Conservation (phyloP, 345 rosid genomes). For the Laguncularia racemosa region DNA sequence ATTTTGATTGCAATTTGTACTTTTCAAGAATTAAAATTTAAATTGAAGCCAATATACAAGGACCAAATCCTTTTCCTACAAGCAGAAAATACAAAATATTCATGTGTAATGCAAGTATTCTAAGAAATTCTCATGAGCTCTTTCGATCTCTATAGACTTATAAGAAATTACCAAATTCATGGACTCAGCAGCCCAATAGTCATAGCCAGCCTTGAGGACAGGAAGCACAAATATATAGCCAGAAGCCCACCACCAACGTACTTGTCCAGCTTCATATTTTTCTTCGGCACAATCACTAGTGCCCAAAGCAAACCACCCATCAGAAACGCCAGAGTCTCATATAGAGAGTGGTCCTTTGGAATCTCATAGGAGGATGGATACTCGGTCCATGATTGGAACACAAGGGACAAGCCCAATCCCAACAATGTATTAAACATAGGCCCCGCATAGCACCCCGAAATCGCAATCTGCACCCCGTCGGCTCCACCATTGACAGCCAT, state of each 20-base stretch:
- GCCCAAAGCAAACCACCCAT: conserved; percentile 79
- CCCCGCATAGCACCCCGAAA: conserved; percentile 90
- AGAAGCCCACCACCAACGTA: conserved; percentile 67
- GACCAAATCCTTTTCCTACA: too few species aligned
- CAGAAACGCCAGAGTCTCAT: conserved; percentile 63
- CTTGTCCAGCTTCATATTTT: conserved; percentile 56
- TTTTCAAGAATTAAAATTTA: too few species aligned
- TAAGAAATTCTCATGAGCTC: background rate
- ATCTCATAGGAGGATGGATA: conserved; percentile 53
- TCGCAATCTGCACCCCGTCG: conserved; percentile 77
- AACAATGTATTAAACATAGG: conserved; percentile 81
- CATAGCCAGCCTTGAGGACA: conserved; percentile 43
- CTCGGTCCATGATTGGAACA: conserved; percentile 49
- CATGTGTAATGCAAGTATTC: background rate
- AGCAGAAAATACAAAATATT: too few species aligned
- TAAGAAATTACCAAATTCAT: too few species aligned
- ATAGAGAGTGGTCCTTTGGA: conserved; percentile 51
- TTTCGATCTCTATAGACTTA: background rate
- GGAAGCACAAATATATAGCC: conserved; percentile 64
- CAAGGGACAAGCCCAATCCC: conserved; percentile 64
- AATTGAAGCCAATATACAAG: too few species aligned
- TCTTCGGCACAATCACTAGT: conserved; percentile 63
- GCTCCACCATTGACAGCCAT: conserved; percentile 74
- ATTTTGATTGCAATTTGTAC: too few species aligned
- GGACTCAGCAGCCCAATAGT: conserved; percentile 20